Conservation (phyloP, 495 filamentous ascomycete genomes). For the Penicillium simplicissimum region DNA sequence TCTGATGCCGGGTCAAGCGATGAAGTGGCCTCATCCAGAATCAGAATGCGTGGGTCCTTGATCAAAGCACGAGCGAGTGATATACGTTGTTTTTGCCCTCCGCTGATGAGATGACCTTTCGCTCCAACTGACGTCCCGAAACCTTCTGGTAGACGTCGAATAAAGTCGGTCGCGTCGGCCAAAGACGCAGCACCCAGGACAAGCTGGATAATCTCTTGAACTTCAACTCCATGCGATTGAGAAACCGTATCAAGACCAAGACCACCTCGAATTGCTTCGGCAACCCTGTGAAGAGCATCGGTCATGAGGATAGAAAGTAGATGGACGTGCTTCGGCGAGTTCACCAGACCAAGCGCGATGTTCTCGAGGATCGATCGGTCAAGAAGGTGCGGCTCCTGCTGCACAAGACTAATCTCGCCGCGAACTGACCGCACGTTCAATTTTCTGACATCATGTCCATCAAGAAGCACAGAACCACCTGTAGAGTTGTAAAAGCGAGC, state of each 20-base stretch:
- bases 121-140: constrained; percentile 52
- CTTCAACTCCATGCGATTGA: constrained; percentile 19
- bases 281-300: constrained; percentile 26
- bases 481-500: constrained; percentile 49
- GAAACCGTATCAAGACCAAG: constrained; percentile 26
- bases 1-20: constrained; percentile 53
- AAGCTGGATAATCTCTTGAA: constrained; percentile 35
- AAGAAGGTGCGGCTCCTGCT: constrained; percentile 65
- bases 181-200: constrained; percentile 35
- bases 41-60: constrained; percentile 71
- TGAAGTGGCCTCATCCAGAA: constrained; percentile 77
- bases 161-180: constrained; percentile 42
- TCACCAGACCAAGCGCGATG: constrained; percentile 62
- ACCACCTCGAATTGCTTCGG: constrained; percentile 31
- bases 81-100: constrained; percentile 62
- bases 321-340: constrained; percentile 44
- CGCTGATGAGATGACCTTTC: constrained; percentile 56
- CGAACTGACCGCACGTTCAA: constrained; percentile 58
- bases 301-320: constrained; percentile 28
- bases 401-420: constrained; percentile 58
- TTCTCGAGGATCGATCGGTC: constrained; percentile 66
- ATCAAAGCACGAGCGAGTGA: constrained; percentile 70
- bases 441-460: constrained; percentile 51
- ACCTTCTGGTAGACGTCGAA: constrained; percentile 45
- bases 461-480: constrained; percentile 47